A percentile compares a stretch with the other conserved stretches of the same genome.
Conservation (phyloP, 164 flowering plant species). For the Stephania japonica region DNA sequence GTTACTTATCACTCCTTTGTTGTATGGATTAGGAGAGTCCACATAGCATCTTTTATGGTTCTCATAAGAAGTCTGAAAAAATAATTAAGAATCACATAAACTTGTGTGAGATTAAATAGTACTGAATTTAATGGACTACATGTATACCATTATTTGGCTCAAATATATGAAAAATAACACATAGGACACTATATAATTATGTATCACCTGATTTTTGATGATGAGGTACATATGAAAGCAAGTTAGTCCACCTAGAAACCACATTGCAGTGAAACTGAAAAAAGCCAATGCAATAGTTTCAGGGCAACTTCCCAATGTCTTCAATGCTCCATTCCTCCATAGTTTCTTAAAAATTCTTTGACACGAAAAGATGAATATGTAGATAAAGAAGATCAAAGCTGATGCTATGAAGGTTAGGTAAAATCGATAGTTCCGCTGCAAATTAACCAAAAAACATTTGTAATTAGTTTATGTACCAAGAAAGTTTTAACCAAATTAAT, state of each 20-base stretch:
- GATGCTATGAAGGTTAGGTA: conserved; percentile 31
- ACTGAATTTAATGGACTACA: background rate
- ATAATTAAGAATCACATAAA: background rate
- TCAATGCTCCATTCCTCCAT: conserved; percentile 14
- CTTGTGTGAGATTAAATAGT: background rate
- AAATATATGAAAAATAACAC: no score
- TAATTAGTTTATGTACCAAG: background rate
- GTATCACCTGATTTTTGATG: conserved; percentile 39
- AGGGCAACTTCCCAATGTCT: conserved; percentile 26
- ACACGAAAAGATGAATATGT: conserved; percentile 35
- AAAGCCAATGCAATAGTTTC: conserved; percentile 37
- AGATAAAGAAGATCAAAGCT: conserved; percentile 29
- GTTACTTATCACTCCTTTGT: conserved; percentile 33
- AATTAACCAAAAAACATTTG: background rate
- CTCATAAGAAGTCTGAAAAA: conserved; percentile 47
- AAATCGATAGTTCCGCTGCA: conserved; percentile 49
- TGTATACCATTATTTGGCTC: background rate
- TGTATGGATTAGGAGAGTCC: conserved; percentile 30
- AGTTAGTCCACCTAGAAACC: conserved; percentile 37
- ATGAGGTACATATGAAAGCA: conserved; percentile 34
- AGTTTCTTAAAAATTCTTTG: conserved; percentile 26
- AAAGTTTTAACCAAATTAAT: background rate
- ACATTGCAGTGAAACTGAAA: conserved; percentile 33
- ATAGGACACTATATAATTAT: background rate
- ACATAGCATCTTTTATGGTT: conserved; percentile 28